Conservation (phyloP, 441 rosid genomes). For the Croton setiger region DNA sequence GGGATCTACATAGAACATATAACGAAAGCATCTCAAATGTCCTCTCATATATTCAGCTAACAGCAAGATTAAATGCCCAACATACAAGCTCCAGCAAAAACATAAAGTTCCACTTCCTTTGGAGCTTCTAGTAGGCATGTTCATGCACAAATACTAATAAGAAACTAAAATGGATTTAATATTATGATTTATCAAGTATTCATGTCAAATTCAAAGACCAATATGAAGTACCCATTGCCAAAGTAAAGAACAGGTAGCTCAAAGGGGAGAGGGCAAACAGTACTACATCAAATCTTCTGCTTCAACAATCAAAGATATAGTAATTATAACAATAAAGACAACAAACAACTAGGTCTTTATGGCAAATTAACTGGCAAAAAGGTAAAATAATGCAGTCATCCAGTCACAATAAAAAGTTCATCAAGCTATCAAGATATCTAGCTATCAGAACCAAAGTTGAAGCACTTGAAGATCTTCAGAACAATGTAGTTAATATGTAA, state of each 20-base stretch:
- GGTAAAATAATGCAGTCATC: too few relatives aligned
- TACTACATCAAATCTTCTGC: neutral
- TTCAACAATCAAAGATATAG: neutral
- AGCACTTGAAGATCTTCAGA: neutral
- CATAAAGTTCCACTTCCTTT: too few relatives aligned
- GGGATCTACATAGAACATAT: too few relatives aligned
- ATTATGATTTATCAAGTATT: neutral
- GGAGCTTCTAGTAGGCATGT: too few relatives aligned
- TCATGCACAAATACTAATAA: too few relatives aligned
- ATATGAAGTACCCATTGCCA: neutral
- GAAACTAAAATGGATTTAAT: neutral
- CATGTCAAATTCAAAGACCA: neutral
- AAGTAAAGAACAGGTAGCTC: neutral
- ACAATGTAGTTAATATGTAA: neutral
- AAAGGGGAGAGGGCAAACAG: neutral
- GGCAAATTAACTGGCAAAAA: too few relatives aligned
- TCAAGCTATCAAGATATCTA: neutral
- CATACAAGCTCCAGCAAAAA: too few relatives aligned
- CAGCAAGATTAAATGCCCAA: too few relatives aligned
- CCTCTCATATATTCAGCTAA: too few relatives aligned
- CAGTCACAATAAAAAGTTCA: too few relatives aligned
- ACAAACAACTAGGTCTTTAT: neutral
- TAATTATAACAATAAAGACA: neutral
- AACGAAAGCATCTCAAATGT: too few relatives aligned
- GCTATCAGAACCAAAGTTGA: neutral